Conservation (phyloP, 2,329 filamentous ascomycete genomes). For the Macrophomina tecta region DNA sequence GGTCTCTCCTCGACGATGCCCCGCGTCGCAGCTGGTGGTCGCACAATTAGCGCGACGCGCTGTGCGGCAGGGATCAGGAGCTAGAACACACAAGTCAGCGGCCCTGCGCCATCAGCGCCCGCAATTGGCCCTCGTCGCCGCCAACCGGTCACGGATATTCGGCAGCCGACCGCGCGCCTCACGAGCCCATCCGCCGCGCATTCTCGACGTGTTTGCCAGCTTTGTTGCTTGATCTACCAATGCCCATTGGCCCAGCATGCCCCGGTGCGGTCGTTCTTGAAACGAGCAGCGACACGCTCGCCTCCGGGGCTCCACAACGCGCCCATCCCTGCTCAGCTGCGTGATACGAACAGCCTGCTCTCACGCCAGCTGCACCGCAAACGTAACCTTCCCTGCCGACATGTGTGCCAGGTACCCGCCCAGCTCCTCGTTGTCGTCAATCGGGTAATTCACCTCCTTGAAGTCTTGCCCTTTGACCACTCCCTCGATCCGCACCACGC, state of each 20-base stretch:
- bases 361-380: conserved; percentile 49
- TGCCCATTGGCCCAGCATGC: conserved; percentile 1
- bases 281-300: conserved; percentile 11
- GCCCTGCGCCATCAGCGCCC: background rate
- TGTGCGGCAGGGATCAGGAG: conserved; percentile 5
- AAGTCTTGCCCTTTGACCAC: conserved; percentile 60
- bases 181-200: background rate
- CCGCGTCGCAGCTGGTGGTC: conserved; percentile 5
- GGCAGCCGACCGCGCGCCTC: conserved; percentile 12
- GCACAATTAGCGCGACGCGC: conserved; percentile 18
- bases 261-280: background rate
- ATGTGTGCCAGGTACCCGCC: conserved; percentile 73
- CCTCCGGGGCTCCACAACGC: conserved; percentile 15
- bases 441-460: conserved; percentile 66
- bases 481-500: conserved; percentile 70
- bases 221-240: background rate
- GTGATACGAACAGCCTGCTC: conserved; percentile 17
- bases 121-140: background rate
- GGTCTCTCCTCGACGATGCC: background rate
- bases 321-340: conserved; percentile 17
- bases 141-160: conserved; percentile 17
- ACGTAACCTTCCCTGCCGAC: conserved; percentile 60
- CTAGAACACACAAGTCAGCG: conserved; percentile 8
- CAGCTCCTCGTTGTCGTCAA: conserved; percentile 75
- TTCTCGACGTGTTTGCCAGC: background rate